phyloP scores from a whole-genome alignment of 257 asterid species.

The Gentiana macrophylla region DNA sequence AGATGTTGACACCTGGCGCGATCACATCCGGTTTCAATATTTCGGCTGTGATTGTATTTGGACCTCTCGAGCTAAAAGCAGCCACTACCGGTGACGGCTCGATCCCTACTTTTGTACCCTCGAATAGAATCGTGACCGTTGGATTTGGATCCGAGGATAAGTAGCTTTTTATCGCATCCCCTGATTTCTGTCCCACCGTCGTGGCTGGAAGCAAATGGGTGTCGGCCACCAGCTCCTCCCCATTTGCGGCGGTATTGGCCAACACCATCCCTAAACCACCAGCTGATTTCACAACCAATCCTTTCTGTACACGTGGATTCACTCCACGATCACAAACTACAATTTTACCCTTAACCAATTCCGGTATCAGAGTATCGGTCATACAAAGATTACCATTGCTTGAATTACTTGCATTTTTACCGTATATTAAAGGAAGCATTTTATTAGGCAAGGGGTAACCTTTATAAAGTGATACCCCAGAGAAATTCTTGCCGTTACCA shows the following conservation, averaged over 20 bases:
- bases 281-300: slow-evolving; percentile 48
- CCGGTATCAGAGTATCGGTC: slow-evolving; percentile 53
- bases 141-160: slow-evolving; percentile 34
- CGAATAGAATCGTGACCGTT: slow-evolving; percentile 38
- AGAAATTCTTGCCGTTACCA: slow-evolving; percentile 60
- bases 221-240: slow-evolving; percentile 75
- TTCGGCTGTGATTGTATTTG: slow-evolving; percentile 42
- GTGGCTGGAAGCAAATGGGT: slow-evolving; percentile 61
- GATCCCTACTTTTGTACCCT: slow-evolving; percentile 52
- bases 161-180: slow-evolving; percentile 30
- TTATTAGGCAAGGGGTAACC: slow-evolving; percentile 29
- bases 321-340: slow-evolving; percentile 69
- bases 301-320: slow-evolving; percentile 52
- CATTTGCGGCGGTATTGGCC: slow-evolving; percentile 54
- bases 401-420: slow-evolving; percentile 55
- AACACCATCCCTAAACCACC: slow-evolving; percentile 65
- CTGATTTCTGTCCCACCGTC: slow-evolving; percentile 43
- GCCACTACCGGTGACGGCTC: slow-evolving; percentile 72
- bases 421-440: slow-evolving; percentile 64
- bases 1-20: slow-evolving; percentile 71
- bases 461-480: slow-evolving; percentile 61
- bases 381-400: slow-evolving; percentile 66
- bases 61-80: slow-evolving; percentile 74
- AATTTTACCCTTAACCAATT: slow-evolving; percentile 46
- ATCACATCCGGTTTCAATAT: slow-evolving; percentile 63